A percentile compares a stretch with the other conserved stretches of the same genome.
These are phyloP conservation scores for Globisporangium orthogonon DNA, from an alignment of 352 stramenopile genomes.

Conservation along the genomic window DNA sequence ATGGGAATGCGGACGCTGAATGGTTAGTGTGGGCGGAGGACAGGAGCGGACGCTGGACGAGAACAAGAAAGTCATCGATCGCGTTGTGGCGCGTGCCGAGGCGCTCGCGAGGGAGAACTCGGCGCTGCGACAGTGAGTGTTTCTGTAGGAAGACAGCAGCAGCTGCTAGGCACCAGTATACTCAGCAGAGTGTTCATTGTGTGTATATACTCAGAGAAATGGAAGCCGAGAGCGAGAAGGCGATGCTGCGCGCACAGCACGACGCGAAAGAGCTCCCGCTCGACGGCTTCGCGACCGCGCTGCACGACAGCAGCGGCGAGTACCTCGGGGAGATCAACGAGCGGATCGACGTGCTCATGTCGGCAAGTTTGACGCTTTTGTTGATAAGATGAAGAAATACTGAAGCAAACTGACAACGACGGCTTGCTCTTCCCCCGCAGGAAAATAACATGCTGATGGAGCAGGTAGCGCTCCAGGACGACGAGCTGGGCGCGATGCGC, in stretches of 20 bases:
- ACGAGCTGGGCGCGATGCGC: conserved; percentile 54
- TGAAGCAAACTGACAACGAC: neutral
- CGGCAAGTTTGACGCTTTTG: conserved; percentile 16
- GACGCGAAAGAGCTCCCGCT: conserved; percentile 25
- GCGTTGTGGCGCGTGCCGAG: conserved; percentile 36
- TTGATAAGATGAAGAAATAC: too few species aligned
- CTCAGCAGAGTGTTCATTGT: neutral
- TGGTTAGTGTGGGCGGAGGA: neutral
- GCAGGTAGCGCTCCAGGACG: conserved; percentile 71
- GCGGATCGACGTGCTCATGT: conserved; percentile 76
- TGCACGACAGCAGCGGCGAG: conserved; percentile 36
- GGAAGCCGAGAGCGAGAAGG: conserved; percentile 44
- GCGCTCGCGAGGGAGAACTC: conserved; percentile 62
- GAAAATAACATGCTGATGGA: conserved; percentile 83
- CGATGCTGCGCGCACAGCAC: conserved; percentile 41
- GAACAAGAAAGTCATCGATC: conserved; percentile 55
- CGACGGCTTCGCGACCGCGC: conserved; percentile 26
- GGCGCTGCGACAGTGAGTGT: conserved; percentile 48
- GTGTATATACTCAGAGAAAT: conserved; percentile 35
- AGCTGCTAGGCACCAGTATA: neutral
- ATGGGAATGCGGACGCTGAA: neutral
- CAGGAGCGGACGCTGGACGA: conserved; percentile 46
- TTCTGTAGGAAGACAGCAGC: neutral
- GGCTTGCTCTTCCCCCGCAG: conserved; percentile 7
- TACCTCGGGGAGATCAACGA: conserved; percentile 73